These are phyloP conservation scores for Santalum album DNA, from an alignment of 164 flowering plant genomes.

Conservation along the genomic window DNA sequence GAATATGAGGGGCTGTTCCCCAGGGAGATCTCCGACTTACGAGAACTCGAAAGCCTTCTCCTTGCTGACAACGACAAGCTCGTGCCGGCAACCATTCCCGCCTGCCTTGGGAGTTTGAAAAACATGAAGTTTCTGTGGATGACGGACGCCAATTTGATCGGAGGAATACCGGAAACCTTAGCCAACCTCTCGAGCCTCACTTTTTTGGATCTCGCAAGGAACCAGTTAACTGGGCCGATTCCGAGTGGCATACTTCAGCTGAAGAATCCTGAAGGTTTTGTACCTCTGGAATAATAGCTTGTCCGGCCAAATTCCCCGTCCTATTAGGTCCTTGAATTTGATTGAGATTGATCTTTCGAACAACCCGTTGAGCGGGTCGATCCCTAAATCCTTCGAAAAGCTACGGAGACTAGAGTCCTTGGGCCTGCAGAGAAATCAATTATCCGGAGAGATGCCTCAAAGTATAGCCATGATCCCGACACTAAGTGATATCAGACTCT, in stretches of 20 bases:
- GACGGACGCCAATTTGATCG: constrained; percentile 30
- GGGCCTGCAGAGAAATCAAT: constrained; percentile 27
- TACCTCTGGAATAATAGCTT: constrained; percentile 37
- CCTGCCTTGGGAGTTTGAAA: constrained; percentile 39
- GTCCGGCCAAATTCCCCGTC: constrained; percentile 49
- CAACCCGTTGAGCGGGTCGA: constrained; percentile 50
- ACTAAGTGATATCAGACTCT: constrained; percentile 24
- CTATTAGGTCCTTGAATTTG: constrained; percentile 29
- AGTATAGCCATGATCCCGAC: constrained; percentile 22
- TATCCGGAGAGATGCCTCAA: constrained; percentile 41
- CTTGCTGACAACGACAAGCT: constrained; percentile 31
- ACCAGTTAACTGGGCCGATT: constrained; percentile 39
- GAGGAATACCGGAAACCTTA: constrained; percentile 45
- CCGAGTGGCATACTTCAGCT: constrained; percentile 46
- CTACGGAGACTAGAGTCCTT: constrained; percentile 24
- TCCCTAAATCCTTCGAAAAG: constrained; percentile 55
- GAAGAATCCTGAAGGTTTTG: constrained; percentile 32
- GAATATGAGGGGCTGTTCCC: constrained; percentile 54
- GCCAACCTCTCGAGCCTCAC: constrained; percentile 24
- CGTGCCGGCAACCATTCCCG: constrained; percentile 31
- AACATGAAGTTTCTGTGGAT: constrained; percentile 39
- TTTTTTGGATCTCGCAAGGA: constrained; percentile 34
- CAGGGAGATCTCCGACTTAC: constrained; percentile 42
- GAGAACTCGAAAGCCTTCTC: constrained; percentile 29
- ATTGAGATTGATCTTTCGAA: constrained; percentile 35